Conservation (phyloP, 2,329 filamentous ascomycete species). For the Pseudocercospora vitis region DNA sequence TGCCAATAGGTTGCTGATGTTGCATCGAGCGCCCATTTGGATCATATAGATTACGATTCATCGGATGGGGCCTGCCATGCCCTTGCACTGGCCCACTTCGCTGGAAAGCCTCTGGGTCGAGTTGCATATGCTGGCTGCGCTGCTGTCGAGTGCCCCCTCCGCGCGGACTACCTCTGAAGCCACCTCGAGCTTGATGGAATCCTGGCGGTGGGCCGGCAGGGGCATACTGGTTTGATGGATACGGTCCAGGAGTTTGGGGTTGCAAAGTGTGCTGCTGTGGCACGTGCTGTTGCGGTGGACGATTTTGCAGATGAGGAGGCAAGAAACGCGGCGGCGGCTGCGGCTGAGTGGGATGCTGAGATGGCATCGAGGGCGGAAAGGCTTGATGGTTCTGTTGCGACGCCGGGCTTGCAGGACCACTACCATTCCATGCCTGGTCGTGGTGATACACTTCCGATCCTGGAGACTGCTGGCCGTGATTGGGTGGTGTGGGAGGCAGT, state of each 20-base stretch:
- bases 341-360: conserved; percentile 7
- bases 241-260: background rate
- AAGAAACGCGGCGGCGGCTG: conserved; percentile 11
- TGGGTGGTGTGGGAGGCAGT: conserved; percentile 15
- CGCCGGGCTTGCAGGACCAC: conserved; percentile 11
- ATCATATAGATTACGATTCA: conserved; percentile 32
- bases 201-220: conserved; percentile 9
- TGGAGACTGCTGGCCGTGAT: conserved; percentile 9
- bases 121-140: conserved; percentile 27
- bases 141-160: conserved; percentile 23
- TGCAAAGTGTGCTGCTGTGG: conserved; percentile 11
- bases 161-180: conserved; percentile 12
- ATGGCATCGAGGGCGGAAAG: conserved; percentile 14
- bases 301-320: conserved; percentile 14
- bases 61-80: conserved; percentile 19
- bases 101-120: conserved; percentile 37
- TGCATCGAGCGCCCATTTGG: conserved; percentile 25
- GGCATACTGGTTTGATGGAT: background rate
- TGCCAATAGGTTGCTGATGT: conserved; percentile 11
- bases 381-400: conserved; percentile 14
- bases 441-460: conserved; percentile 7
- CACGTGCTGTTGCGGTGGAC: background rate
- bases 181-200: conserved; percentile 7
- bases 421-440: conserved; percentile 12
- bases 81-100: conserved; percentile 28